Conservation (phyloP, 352 stramenopile species). For the Thalassiosira pacifica region DNA sequence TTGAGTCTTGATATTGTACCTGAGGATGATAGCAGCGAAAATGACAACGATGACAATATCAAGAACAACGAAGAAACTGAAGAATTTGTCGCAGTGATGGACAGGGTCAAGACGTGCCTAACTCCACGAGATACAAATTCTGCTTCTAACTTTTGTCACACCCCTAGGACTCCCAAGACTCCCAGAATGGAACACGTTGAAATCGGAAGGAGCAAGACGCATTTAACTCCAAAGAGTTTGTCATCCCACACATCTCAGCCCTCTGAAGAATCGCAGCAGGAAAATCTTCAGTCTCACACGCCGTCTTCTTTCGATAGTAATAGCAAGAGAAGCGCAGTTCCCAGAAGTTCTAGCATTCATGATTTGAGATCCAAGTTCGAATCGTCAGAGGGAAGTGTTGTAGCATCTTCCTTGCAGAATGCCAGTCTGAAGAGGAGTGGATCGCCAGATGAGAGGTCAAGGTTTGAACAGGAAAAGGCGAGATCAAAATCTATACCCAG, state of each 20-base stretch:
- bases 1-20: slow-evolving; percentile 34
- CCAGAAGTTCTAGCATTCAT: slow-evolving; percentile 19
- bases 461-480: too few relatives aligned
- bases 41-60: background rate
- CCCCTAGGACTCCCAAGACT: too few relatives aligned
- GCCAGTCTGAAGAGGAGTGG: background rate
- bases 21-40: slow-evolving; percentile 6
- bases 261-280: too few relatives aligned
- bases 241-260: background rate
- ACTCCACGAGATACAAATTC: slow-evolving; percentile 1
- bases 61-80: background rate
- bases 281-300: too few relatives aligned
- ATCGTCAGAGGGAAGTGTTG: background rate
- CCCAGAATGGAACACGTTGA: slow-evolving; percentile 1
- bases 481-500: too few relatives aligned
- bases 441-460: background rate
- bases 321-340: background rate
- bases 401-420: slow-evolving; percentile 34
- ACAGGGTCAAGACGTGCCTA: slow-evolving; percentile 31
- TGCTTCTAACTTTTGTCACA: too few relatives aligned
- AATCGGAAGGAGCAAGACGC: background rate
- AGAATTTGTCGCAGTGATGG: slow-evolving; percentile 23
- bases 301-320: background rate
- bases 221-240: slow-evolving; percentile 11
- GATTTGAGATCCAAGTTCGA: slow-evolving; percentile 42